Conservation (phyloP, 768 basidiomycete genomes). For the Lanmaoa rubissima region DNA sequence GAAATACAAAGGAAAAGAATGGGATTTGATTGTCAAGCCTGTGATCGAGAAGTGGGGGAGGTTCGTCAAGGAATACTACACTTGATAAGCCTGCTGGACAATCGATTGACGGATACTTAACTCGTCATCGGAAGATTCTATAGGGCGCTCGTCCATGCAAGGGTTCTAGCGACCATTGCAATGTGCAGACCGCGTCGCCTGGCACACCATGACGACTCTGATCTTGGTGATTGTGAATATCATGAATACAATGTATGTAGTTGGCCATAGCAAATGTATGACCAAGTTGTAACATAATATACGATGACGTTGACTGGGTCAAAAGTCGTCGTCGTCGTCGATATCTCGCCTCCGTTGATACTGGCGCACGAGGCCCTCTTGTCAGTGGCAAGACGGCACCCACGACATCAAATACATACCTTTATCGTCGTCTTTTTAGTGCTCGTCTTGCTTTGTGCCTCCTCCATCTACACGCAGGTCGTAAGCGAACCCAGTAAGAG, state of each 20-base stretch:
- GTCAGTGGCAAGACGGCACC: neutral
- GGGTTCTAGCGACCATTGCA: neutral
- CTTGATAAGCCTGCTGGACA: slow-evolving; percentile 12
- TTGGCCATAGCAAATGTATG: neutral
- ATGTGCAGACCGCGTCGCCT: neutral
- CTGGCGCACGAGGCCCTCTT: slow-evolving; percentile 29
- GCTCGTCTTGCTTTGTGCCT: slow-evolving; percentile 46
- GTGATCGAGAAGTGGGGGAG: slow-evolving; percentile 77
- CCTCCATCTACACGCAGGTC: slow-evolving; percentile 46
- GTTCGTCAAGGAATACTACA: slow-evolving; percentile 46
- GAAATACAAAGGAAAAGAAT: slow-evolving; percentile 64
- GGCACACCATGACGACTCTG: neutral
- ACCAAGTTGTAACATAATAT: neutral
- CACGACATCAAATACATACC: slow-evolving; percentile 32
- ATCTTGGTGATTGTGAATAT: neutral
- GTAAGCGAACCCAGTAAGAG: slow-evolving; percentile 4
- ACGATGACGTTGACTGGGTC: neutral
- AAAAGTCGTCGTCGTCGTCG: slow-evolving; percentile 63
- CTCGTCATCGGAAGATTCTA: no score
- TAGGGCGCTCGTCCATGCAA: neutral
- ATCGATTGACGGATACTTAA: neutral
- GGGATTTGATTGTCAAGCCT: slow-evolving; percentile 70
- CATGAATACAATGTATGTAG: neutral
- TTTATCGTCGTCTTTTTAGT: slow-evolving; percentile 59
- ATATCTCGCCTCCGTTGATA: slow-evolving; percentile 65